Evolutionary conservation across 2,329 filamentous ascomycete genomes (phyloP).

Genomic region (Diaporthe sp.): DNA sequence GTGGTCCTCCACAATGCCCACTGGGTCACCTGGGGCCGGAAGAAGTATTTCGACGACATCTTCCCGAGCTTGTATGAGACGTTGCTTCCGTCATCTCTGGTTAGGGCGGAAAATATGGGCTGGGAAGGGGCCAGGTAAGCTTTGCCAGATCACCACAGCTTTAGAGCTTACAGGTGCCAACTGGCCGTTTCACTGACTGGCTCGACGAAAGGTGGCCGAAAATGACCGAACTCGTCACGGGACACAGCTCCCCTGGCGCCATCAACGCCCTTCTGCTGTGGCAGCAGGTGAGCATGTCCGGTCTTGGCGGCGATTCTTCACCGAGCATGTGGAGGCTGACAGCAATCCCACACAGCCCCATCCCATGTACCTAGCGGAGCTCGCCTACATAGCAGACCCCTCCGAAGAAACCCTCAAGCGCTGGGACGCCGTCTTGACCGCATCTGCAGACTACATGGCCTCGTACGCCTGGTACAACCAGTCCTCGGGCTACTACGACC

Average conservation of each 20-base stretch:
- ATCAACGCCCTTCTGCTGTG: slow-evolving; percentile 66
- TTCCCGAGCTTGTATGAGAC: slow-evolving; percentile 53
- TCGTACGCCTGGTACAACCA: slow-evolving; percentile 52
- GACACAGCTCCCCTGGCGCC: slow-evolving; percentile 62
- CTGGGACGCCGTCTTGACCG: slow-evolving; percentile 49
- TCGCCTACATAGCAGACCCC: slow-evolving; percentile 50
- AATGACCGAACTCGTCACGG: slow-evolving; percentile 60
- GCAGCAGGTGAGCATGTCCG: slow-evolving; percentile 51
- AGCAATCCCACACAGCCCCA: slow-evolving; percentile 56
- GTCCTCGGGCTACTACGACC: slow-evolving; percentile 51
- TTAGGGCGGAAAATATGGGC: slow-evolving; percentile 6
- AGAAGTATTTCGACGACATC: slow-evolving; percentile 50
- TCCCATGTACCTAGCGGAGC: slow-evolving; percentile 61
- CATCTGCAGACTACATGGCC: slow-evolving; percentile 50
- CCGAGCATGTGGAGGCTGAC: neutral
- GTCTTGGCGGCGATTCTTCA: neutral
- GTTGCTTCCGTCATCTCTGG: neutral
- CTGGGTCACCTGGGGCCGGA: slow-evolving; percentile 54
- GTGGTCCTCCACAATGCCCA: slow-evolving; percentile 55
- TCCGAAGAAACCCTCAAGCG: slow-evolving; percentile 46
- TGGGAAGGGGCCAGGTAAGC: slow-evolving; percentile 25
- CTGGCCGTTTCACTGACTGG: neutral
- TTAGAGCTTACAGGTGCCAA: too few relatives aligned
- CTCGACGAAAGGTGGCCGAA: slow-evolving; percentile 7
- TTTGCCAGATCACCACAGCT: neutral